A percentile compares a stretch with the other conserved stretches of the same genome.
These are phyloP conservation scores for Periconia digitata DNA, from an alignment of 2,329 filamentous ascomycete genomes.

Conservation along the genomic window DNA sequence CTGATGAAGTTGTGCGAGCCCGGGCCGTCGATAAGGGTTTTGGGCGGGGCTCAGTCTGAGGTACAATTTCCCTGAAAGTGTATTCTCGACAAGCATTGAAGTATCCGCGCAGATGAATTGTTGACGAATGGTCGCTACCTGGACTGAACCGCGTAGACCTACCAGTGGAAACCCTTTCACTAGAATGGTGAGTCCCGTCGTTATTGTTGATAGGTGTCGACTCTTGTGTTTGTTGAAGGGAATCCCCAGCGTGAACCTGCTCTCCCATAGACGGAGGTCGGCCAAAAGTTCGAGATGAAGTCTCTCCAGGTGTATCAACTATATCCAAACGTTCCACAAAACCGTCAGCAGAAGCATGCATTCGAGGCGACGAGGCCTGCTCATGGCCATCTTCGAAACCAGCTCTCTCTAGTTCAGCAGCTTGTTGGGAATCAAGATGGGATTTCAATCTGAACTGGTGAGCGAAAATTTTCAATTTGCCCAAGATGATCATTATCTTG, in stretches of 20 bases:
- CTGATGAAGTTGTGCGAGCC: slow-evolving; percentile 27
- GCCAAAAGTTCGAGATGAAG: slow-evolving; percentile 6
- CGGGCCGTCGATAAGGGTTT: slow-evolving; percentile 7
- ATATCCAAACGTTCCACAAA: slow-evolving; percentile 18
- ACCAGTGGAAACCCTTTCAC: neutral
- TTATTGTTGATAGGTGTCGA: neutral
- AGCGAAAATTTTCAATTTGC: neutral
- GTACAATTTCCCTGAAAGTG: slow-evolving; percentile 9
- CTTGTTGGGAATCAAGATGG: slow-evolving; percentile 6
- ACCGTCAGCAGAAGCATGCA: slow-evolving; percentile 13
- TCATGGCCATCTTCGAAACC: slow-evolving; percentile 13
- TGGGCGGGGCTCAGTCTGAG: slow-evolving; percentile 10
- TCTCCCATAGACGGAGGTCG: slow-evolving; percentile 19
- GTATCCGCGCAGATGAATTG: slow-evolving; percentile 12
- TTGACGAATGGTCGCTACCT: slow-evolving; percentile 3
- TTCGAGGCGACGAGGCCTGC: slow-evolving; percentile 1
- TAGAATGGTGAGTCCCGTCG: neutral
- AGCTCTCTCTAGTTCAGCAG: slow-evolving; percentile 8
- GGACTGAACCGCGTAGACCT: neutral
- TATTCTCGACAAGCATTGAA: slow-evolving; percentile 11
- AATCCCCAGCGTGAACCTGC: slow-evolving; percentile 17
- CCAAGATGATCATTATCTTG: slow-evolving; percentile 6
- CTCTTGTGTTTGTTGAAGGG: slow-evolving; percentile 7
- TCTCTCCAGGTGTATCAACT: slow-evolving; percentile 4
- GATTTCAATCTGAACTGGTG: neutral